phyloP scores from a whole-genome alignment of 1,284 basidiomycete genomes.

The Flammula alnicola region DNA sequence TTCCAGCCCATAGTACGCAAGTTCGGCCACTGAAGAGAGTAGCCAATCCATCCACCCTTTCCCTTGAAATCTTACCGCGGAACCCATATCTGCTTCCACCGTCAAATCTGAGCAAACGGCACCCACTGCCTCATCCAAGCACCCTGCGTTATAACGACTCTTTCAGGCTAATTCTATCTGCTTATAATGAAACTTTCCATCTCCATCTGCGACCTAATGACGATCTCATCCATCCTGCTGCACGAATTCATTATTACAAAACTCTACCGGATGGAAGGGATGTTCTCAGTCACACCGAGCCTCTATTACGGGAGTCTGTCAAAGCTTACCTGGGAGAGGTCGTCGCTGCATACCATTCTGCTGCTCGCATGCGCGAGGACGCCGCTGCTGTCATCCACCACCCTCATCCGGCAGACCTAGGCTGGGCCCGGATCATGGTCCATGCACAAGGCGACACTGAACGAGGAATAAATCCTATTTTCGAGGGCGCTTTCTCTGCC shows the following conservation, averaged over 20 bases:
- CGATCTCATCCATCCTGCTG: conserved; percentile 77
- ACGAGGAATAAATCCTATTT: conserved; percentile 54
- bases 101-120: conserved; percentile 40
- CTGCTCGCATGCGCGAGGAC: conserved; percentile 63
- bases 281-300: conserved; percentile 50
- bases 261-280: conserved; percentile 50
- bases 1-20: conserved; percentile 54
- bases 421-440: conserved; percentile 75
- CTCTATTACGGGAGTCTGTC: conserved; percentile 58
- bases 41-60: conserved; percentile 58
- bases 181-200: conserved; percentile 65
- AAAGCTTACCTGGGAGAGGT: conserved; percentile 75
- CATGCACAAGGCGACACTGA: conserved; percentile 64
- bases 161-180: conserved; percentile 66
- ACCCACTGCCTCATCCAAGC: conserved; percentile 28
- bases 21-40: conserved; percentile 61
- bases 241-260: conserved; percentile 66
- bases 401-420: conserved; percentile 53
- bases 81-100: conserved; percentile 24
- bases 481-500: conserved; percentile 79
- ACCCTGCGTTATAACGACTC: conserved; percentile 64
- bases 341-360: conserved; percentile 53
- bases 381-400: conserved; percentile 51
- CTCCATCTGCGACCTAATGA: conserved; percentile 77
- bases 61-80: conserved; percentile 71